phyloP scores from a whole-genome alignment of 805 yeast species.

The Lachancea meyersii region DNA sequence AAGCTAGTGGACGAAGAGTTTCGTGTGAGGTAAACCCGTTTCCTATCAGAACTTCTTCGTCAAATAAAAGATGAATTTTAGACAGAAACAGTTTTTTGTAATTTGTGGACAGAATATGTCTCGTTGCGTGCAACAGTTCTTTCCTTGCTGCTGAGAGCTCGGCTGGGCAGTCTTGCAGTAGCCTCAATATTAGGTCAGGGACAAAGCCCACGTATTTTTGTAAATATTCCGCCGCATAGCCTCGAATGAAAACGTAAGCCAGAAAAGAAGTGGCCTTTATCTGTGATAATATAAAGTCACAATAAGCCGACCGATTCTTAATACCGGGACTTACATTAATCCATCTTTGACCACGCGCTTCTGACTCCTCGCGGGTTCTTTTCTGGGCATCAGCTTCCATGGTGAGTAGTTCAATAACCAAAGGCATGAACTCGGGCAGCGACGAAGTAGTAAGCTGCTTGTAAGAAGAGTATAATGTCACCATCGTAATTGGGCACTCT shows the following conservation, averaged over 20 bases:
- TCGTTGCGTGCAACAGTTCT: conserved; percentile 86
- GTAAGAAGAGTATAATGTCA: conserved; percentile 81
- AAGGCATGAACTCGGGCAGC: conserved; percentile 72
- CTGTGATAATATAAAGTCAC: conserved; percentile 87
- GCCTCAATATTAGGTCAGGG: conserved; percentile 80
- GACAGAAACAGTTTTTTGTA: conserved; percentile 77
- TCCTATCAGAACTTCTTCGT: conserved; percentile 83
- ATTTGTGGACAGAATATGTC: conserved; percentile 91
- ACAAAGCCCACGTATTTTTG: conserved; percentile 53
- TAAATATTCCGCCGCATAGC: conserved; percentile 63
- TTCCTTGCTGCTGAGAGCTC: conserved; percentile 87
- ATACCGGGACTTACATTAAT: conserved; percentile 72
- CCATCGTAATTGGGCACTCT: conserved; percentile 97
- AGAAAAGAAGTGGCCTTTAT: conserved; percentile 93
- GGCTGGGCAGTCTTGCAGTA: conserved; percentile 92
- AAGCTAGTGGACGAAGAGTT: conserved; percentile 86
- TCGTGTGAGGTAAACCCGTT: conserved; percentile 89
- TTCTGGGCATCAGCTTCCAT: conserved; percentile 80
- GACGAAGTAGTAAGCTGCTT: conserved; percentile 66
- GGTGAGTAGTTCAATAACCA: conserved; percentile 64
- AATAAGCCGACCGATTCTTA: conserved; percentile 68
- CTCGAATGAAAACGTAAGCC: conserved; percentile 85
- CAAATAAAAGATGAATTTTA: conserved; percentile 76
- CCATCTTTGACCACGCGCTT: conserved; percentile 49
- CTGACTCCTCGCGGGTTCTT: conserved; percentile 53